Base-by-base conservation (phyloP, 2,329 filamentous ascomycete genomes). In the Talaromyces sp. region DNA sequence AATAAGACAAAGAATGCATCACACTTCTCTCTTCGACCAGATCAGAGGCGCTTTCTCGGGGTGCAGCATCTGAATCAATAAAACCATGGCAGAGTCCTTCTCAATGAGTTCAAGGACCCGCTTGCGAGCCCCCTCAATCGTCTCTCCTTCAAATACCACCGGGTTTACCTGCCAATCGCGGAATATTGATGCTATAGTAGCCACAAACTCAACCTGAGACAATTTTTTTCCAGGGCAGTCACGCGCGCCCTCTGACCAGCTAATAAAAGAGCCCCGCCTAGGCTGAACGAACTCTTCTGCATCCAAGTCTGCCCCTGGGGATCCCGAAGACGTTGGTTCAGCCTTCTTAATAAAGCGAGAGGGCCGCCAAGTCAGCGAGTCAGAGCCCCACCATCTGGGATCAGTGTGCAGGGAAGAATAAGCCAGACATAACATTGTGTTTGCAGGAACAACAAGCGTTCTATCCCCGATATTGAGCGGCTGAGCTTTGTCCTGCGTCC, bases 21-120 rank as follows among this genome's bases (percentile, higher is more conserved):
- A 56, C 24, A 56, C 21, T 56, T 56, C 26, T n/a, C 54, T 56
- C 54, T 56, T 56, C 3, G 54, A 56, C 54, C 54, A 56, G 8
- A 32, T 11, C 9, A 56, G 27, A 48, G 54, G 54, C 41, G 54
- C 54, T 6, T 48, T 56, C 38, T 56, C 54, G 2, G 54, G 54
- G 41, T 56, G 54, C 54, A 32, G n/a, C 54, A 56, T 50, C 54
- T 56, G 54, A 31, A 50, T 56, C n/a, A 56, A 8, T 2, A 56
- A 10, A 48, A 56, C 54, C 54, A 56, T 56, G 7, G 54, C 54
- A 56, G 54, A 56, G 3, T 56, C 54, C 1, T 26, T 56, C 54
- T 56, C 54, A 19, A 56, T 56, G 3, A 56, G 54, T 21, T 50
- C 26, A 48, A 56, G 54, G 11, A 56, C 54, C 26, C 54, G 48